Evolutionary conservation across 352 stramenopile species (phyloP).

Genomic region (Phytopythium litorale): DNA sequence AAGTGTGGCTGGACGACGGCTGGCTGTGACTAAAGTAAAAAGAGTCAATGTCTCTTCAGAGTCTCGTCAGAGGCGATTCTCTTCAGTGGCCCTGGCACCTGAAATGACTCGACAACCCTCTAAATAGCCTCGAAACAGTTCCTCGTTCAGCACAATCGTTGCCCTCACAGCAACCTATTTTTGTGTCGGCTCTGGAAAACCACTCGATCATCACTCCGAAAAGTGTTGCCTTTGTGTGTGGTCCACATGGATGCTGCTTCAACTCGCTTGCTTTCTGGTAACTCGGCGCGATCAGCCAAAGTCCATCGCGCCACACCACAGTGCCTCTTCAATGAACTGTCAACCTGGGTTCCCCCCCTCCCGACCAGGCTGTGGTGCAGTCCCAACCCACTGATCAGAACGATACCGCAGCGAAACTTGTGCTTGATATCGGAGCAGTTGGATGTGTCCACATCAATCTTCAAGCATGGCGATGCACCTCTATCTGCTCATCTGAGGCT

Average conservation of each 20-base stretch:
- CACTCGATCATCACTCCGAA: neutral
- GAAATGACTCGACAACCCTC: no score
- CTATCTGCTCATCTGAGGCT: neutral
- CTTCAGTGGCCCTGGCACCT: no score
- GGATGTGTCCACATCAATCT: neutral
- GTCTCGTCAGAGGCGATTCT: no score
- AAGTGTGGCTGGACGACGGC: neutral
- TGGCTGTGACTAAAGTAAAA: no score
- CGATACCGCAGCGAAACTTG: neutral
- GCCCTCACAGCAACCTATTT: no score
- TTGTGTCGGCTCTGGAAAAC: no score
- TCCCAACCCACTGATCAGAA: neutral
- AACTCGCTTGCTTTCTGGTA: neutral
- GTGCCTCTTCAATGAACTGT: neutral
- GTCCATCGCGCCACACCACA: neutral
- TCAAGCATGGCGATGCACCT: neutral
- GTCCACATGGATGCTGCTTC: neutral
- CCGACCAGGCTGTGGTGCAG: neutral
- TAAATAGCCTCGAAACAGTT: no score
- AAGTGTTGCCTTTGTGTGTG: neutral
- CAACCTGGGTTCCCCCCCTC: neutral
- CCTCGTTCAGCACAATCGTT: no score
- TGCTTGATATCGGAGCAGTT: neutral
- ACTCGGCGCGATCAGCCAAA: neutral
- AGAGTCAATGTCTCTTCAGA: no score